Evolutionary conservation across 2,329 filamentous ascomycete species (phyloP), one percentile per base, ranked within the genome.

Genomic region (Aspergillus japonicus): DNA sequence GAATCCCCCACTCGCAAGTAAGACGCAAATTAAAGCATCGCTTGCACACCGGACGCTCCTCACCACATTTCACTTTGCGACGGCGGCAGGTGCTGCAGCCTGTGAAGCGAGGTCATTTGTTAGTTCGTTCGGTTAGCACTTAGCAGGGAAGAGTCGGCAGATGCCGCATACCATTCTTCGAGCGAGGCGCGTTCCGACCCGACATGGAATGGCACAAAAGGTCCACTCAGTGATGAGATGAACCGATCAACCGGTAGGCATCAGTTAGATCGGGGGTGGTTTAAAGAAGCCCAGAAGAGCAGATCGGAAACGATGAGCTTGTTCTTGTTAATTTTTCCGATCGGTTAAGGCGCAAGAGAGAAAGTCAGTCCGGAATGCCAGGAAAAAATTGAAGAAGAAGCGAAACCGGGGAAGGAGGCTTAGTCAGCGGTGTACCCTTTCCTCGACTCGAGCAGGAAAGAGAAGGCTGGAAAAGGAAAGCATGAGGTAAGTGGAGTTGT

Each of bases 31-130:
- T 66, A 23, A 59, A 56, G 57, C 75, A 77, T 49, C 73, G 73
- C 26, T 59, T 61, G 56, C 75, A 77, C 21, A 71, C 54, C 3
- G 75, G 75, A 56, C 62, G 70, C 62, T 73, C 71, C 64, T 73
- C 71, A 31, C 70, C 71, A 54, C 71, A 73, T 66, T 73, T 73
- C n/a, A 73, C 71, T 59, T 73, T 73, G 48, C 71, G 69, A 59
- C 69, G 71, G 58, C 71, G 71, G 62, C 75, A 77, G 56, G 75
- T 77, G 58, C 69, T 72, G 68, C 75, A 77, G 61, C 74, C 75
- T 77, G 49, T 7, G 51, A 48, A 24, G 31, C 52, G 48, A 50
- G 14, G 33, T 35, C 14, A 16, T 35, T 12, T 12, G 26, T 48
- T 53, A 59, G 52, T 47, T 23, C 54, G 10, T 29, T 52, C n/a